phyloP scores from a whole-genome alignment of 192 early-diverging fungal species.

The Mortierella hygrophila region DNA sequence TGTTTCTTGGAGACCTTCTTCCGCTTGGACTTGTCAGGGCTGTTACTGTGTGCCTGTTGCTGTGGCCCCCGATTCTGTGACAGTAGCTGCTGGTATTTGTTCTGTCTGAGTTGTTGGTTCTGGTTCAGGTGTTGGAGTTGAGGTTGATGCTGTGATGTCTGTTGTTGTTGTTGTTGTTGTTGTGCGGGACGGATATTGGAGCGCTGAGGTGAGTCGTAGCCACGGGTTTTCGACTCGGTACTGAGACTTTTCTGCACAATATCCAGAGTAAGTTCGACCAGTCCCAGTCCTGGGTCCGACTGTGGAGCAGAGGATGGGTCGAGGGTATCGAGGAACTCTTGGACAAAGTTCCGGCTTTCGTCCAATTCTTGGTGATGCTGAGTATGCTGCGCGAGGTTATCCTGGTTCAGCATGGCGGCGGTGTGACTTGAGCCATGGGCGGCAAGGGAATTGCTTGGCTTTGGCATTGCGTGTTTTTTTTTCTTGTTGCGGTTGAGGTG shows the following conservation, averaged over 20 bases:
- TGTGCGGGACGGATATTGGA: background rate
- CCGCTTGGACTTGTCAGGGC: background rate
- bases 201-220: background rate
- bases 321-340: conserved; percentile 23
- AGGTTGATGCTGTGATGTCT: background rate
- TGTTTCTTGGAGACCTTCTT: background rate
- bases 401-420: conserved; percentile 12
- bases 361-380: conserved; percentile 17
- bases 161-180: background rate
- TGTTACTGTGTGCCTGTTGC: background rate
- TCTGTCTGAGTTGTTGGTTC: background rate
- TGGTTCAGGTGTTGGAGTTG: background rate
- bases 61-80: background rate
- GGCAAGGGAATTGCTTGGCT: background rate
- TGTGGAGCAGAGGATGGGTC: background rate
- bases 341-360: conserved; percentile 36
- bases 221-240: background rate
- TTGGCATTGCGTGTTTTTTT: background rate
- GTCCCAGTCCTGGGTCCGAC: background rate
- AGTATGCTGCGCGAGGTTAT: conserved; percentile 36
- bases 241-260: background rate
- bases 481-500: background rate
- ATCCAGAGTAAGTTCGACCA: background rate
- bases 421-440: background rate
- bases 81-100: background rate